Evolutionary conservation across 306 rosid genomes (phyloP), one percentile per base, ranked within the genome.

Genomic region (Trifolium fragiferum): DNA sequence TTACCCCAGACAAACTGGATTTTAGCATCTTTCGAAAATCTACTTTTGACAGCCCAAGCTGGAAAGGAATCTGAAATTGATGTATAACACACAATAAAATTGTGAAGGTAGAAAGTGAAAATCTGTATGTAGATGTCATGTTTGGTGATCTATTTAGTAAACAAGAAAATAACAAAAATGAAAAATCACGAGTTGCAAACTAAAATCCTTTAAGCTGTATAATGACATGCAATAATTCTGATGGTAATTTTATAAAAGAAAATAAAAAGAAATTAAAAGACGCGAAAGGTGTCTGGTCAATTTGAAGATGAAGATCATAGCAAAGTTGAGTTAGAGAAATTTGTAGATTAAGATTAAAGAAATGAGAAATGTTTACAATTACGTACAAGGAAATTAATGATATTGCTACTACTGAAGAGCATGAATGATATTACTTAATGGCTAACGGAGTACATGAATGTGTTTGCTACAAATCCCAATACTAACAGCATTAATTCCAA

Each of bases 1-100:
- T 72, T 86, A 94, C 99, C 88, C 97, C 99, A 13, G 96, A 83
- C 80, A 94, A 89, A 75, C 97, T 92, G 41, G 95, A 79, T 80
- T 90, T 94, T 74, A 92, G 76, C 84, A 78, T 84, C 90, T 94
- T 94, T 74, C 99, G 94, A 10, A 94, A 83, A 82, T 94, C 99
- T 78, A 51, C 72, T 83, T 91, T 94, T 51, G 99, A 88, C 84
- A 92, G 79, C 62, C 97, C 97, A 70, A 90, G 86, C 87, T 94
- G 99, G 91, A 86, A 92, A 78, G 96, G 97, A 72, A 94, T 89
- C 99, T 92, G 91, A 79, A 93, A 83, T 78, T 73, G 73, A 67
- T 13, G 47, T 21, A 84, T 43, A 68, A 77, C 72, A 77, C 72
- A 76, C 61, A 67, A 66, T 10, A 43, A 13, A 67, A 62, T 75